Base-by-base conservation (phyloP, 371 early-diverging fungal species). In the Lichtheimia ramosa region DNA sequence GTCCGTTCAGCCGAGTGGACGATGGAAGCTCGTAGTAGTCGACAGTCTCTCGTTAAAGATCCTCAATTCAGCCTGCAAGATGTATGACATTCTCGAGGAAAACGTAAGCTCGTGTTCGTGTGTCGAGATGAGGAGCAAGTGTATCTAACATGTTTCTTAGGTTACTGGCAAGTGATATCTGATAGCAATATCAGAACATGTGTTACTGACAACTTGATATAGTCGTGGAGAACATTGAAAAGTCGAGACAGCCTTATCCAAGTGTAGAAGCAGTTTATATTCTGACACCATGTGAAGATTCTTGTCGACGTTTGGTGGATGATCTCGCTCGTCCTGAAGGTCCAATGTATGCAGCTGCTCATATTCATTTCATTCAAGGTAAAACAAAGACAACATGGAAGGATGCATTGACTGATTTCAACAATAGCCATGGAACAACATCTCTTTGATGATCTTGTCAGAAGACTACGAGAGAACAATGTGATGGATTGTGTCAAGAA, bases 241-340 rank as follows among this genome's bases (percentile, higher is more conserved):
- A 88, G 52, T 72, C 83, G 18, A 84, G 98, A 51, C 90, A 91
- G 63, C 90, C 95, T 2, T 91, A 92, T 65, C 91, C 93, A 1
- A 82, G 83, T 18, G 81, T 87, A n/a, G 96, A 96, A 54, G 97
- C 94, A 16, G 83, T 98, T 51, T 97, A 98, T 70, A 85, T 97
- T 59, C 70, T 98, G 61, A 84, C 92, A 14, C 94, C 97, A 7
- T 89, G 90, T 15, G 75, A 83, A 21, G 89, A 90, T 43, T 88
- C 91, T 3, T 79, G 96, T 49, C 68, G 73, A 16, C 77, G 85
- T 40, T 69, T 96, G n/a, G 88, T 95, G 16, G 84, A 87, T 55
- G 98, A 97, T 70, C 92, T 90, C 68, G 73, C 85, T 8, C 71
- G 67, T 13, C 64, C 65, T 5, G 66, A 70, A 39, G 80, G 83